Conservation (phyloP, 371 early-diverging fungal species). For the Rhizopus microsporus region DNA sequence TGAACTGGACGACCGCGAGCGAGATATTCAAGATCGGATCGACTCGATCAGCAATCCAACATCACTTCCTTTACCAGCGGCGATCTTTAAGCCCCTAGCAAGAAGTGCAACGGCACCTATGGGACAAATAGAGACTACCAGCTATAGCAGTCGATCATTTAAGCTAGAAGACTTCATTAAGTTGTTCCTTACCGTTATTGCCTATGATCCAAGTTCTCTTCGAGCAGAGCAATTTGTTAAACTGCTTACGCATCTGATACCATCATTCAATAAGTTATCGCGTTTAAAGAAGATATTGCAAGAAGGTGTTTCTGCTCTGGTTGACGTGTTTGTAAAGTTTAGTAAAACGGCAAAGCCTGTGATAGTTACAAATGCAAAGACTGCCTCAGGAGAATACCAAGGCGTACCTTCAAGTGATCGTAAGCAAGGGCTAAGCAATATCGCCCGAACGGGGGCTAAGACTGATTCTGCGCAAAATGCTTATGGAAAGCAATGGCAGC, state of each 20-base stretch:
- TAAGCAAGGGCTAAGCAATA: not conserved
- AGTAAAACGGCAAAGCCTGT: constrained; percentile 53
- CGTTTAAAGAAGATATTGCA: constrained; percentile 38
- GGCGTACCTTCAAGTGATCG: constrained; percentile 3
- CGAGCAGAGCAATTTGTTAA: constrained; percentile 71
- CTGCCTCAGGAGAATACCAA: constrained; percentile 13
- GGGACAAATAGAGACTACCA: constrained; percentile 28
- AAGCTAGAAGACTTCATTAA: constrained; percentile 58
- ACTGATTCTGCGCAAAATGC: constrained; percentile 45
- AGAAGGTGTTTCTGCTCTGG: constrained; percentile 58
- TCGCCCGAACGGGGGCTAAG: not conserved
- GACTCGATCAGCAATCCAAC: constrained; percentile 47
- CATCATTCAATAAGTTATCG: constrained; percentile 40
- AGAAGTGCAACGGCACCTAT: constrained; percentile 44
- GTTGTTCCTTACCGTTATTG: constrained; percentile 66
- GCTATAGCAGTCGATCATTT: constrained; percentile 46
- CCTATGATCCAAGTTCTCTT: constrained; percentile 64
- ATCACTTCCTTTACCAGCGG: constrained; percentile 37
- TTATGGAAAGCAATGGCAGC: constrained; percentile 69
- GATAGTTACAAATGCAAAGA: not conserved
- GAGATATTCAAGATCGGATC: constrained; percentile 46
- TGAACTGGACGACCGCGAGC: constrained; percentile 52
- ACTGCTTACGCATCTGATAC: constrained; percentile 48
- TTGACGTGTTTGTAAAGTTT: constrained; percentile 58
- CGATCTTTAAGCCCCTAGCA: constrained; percentile 44